phyloP scores from a whole-genome alignment of 257 asterid genomes.

The Schizonepeta tenuifolia region DNA sequence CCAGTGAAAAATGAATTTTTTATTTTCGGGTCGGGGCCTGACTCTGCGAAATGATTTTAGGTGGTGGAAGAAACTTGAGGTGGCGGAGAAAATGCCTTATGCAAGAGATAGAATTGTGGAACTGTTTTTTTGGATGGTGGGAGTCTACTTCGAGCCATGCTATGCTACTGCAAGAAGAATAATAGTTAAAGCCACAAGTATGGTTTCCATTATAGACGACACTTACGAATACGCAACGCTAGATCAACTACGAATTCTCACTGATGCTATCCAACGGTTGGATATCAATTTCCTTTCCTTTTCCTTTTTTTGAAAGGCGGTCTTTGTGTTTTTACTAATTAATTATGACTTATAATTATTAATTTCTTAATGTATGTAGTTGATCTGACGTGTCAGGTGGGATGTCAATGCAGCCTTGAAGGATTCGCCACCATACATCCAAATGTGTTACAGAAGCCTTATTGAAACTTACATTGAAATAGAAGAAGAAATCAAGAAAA shows the following conservation, averaged over 20 bases:
- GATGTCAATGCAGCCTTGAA: neutral
- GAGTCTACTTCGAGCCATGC: too few species aligned
- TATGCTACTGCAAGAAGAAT: neutral
- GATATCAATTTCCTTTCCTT: neutral
- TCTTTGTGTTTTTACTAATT: too few species aligned
- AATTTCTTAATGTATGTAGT: too few species aligned
- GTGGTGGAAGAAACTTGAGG: too few species aligned
- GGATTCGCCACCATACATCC: neutral
- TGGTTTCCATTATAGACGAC: constrained; percentile 7
- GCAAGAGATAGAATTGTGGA: too few species aligned
- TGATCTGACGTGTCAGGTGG: neutral
- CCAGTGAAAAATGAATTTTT: too few species aligned
- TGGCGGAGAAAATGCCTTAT: too few species aligned
- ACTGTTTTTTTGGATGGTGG: too few species aligned
- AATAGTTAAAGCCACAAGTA: neutral
- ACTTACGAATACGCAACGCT: neutral
- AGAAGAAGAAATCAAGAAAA: neutral
- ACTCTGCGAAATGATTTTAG: too few species aligned
- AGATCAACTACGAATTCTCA: neutral
- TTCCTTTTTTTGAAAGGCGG: too few species aligned
- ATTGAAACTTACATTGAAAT: neutral
- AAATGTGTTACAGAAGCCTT: neutral
- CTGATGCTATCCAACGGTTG: neutral
- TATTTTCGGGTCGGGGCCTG: too few species aligned
- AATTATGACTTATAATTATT: too few species aligned